Base-by-base conservation (phyloP, 345 rosid genomes). In the Bruguiera sexangula region DNA sequence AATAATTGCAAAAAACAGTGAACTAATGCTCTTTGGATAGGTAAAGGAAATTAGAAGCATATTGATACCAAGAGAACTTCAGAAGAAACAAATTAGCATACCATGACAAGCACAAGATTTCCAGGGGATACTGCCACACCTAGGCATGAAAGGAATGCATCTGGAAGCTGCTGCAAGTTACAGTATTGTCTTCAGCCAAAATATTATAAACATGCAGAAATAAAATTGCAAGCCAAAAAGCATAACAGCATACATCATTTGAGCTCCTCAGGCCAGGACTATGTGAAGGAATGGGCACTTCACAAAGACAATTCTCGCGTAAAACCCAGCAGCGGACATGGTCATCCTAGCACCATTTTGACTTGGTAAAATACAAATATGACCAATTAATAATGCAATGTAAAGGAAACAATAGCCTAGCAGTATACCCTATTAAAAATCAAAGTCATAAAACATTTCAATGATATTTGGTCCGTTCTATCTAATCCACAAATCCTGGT, bases 81-180 rank as follows among this genome's bases (percentile, higher is more conserved):
- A 26, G 57, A 34, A 60, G 48, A 67, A 66, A 15, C 10, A 55
- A 55, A n/a, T 58, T 26, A 48, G 21, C 78, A 77, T 81, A 92
- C 99, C 96, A 86, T 78, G 63, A 96, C 99, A 78, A 90, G 74
- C 52, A 80, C 87, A 52, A 88, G 86, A 82, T 84, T 90, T 82
- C 94, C 89, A 24, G 96, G 96, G 66, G 99, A 92, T 39, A 81
- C 81, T 31, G 85, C 93, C 69, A 92, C 78, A 68, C 99, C 98
- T 60, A 76, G 89, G 78, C 96, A 95, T 65, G 99, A 90, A 54
- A 82, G 63, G 71, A 86, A 88, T 65, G 73, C 80, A 77, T 86
- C 91, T 51, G 98, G 96, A 79, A 92, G 78, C 98, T 95, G 90
- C 81, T 84, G 34, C 67, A n/a, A 21, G 70, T 22, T 26, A 71